A percentile compares a stretch with the other conserved stretches of the same genome.
phyloP scores from a whole-genome alignment of 1,284 basidiomycete genomes.

The Flammula alnicola region DNA sequence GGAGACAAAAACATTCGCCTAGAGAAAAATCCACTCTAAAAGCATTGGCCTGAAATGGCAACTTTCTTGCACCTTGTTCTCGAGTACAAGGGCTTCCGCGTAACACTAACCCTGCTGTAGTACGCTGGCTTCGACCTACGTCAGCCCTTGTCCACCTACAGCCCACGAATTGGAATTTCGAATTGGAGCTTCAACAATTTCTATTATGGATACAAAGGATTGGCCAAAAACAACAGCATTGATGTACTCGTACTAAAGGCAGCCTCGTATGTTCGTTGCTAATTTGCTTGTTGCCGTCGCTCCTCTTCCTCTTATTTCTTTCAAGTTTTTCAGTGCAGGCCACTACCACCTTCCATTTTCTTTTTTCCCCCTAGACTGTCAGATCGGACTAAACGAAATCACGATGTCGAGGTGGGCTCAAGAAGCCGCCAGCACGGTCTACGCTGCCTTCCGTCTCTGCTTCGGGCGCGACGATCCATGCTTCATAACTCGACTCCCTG shows the following conservation, averaged over 20 bases:
- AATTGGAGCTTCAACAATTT: background rate
- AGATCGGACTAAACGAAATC: background rate
- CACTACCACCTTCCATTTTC: background rate
- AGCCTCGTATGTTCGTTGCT: background rate
- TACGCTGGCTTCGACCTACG: too few relatives aligned
- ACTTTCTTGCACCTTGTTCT: conserved; percentile 6
- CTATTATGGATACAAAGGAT: conserved; percentile 8
- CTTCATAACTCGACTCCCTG: conserved; percentile 1
- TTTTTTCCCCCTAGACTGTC: background rate
- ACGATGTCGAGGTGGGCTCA: conserved; percentile 7
- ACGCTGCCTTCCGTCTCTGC: background rate
- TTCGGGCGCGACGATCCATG: conserved; percentile 5
- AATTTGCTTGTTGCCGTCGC: background rate
- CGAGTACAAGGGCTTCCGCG: conserved; percentile 3
- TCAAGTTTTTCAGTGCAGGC: conserved; percentile 6
- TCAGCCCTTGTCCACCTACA: too few relatives aligned
- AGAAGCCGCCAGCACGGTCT: conserved; percentile 1
- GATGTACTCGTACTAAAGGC: background rate
- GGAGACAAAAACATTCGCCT: background rate
- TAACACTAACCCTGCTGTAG: too few relatives aligned
- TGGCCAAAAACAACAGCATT: background rate
- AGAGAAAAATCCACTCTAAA: background rate
- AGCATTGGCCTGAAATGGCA: background rate
- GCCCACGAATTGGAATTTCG: too few relatives aligned
- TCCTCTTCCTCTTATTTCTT: background rate